These are phyloP conservation scores for Coemansia sp. DNA, from an alignment of 192 early-diverging fungal species.

Conservation along the genomic window DNA sequence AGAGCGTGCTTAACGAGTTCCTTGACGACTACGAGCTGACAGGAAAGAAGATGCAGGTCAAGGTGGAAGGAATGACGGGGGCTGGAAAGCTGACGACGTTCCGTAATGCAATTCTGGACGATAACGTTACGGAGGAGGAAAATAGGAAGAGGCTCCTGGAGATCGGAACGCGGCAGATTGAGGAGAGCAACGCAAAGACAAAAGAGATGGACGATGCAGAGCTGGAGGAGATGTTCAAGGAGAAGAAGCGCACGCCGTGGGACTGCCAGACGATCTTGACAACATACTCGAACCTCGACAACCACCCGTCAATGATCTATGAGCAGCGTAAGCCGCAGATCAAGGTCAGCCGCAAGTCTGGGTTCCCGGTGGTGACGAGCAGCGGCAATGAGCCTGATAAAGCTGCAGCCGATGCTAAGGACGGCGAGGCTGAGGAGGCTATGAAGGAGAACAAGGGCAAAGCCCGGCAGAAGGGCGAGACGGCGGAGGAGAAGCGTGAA, in stretches of 20 bases:
- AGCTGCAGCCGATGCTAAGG: conserved; percentile 30
- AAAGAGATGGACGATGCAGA: conserved; percentile 49
- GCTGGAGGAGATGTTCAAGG: conserved; percentile 55
- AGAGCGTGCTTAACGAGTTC: conserved; percentile 72
- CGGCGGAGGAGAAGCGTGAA: conserved; percentile 87
- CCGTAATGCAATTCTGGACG: conserved; percentile 56
- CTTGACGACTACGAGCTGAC: conserved; percentile 77
- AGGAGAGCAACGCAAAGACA: conserved; percentile 27
- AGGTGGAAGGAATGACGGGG: conserved; percentile 64
- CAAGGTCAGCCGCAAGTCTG: conserved; percentile 69
- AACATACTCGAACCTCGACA: conserved; percentile 93
- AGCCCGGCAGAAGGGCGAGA: conserved; percentile 78
- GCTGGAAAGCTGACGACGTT: conserved; percentile 63
- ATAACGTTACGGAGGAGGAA: conserved; percentile 22
- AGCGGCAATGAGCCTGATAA: conserved; percentile 24
- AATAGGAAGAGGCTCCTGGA: conserved; percentile 40
- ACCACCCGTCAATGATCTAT: conserved; percentile 81
- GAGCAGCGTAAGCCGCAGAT: conserved; percentile 63
- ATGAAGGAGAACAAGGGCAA: conserved; percentile 64
- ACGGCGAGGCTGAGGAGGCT: conserved; percentile 18
- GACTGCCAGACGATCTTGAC: conserved; percentile 89
- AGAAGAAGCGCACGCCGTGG: conserved; percentile 68
- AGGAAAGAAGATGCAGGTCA: conserved; percentile 65
- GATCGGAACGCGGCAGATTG: conserved; percentile 28
- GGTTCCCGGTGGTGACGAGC: conserved; percentile 63